Evolutionary conservation across 2,329 filamentous ascomycete genomes (phyloP).

Genomic region (Didymella sp.): DNA sequence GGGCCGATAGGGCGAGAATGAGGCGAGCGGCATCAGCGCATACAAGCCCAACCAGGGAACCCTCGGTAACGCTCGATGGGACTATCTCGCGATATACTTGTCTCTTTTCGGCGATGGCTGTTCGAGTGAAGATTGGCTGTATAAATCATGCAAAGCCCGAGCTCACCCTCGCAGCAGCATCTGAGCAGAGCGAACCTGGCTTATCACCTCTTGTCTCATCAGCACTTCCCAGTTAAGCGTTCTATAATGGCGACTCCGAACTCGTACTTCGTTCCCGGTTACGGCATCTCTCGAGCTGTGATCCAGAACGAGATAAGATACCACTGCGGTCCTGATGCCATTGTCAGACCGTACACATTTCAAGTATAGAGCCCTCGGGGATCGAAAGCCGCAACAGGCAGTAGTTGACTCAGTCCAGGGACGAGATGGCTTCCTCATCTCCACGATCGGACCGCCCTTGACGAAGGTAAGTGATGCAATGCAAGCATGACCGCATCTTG

Average conservation of each 20-base stretch:
- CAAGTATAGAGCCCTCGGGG: slow-evolving; percentile 36
- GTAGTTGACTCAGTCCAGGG: slow-evolving; percentile 42
- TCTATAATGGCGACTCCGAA: slow-evolving; percentile 41
- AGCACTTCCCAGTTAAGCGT: not conserved
- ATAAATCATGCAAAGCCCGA: slow-evolving; percentile 35
- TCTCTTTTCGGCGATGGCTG: slow-evolving; percentile 22
- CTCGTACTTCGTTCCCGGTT: slow-evolving; percentile 54
- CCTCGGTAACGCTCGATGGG: slow-evolving; percentile 10
- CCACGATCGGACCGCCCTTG: slow-evolving; percentile 49
- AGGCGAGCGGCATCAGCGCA: slow-evolving; percentile 41
- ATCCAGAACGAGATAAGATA: slow-evolving; percentile 55
- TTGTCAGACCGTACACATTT: slow-evolving; percentile 53
- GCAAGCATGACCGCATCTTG: not conserved
- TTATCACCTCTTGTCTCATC: slow-evolving; percentile 14
- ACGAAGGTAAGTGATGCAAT: slow-evolving; percentile 45
- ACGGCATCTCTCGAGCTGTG: slow-evolving; percentile 53
- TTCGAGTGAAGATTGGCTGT: slow-evolving; percentile 20
- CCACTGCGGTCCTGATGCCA: slow-evolving; percentile 53
- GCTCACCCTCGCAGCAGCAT: slow-evolving; percentile 24
- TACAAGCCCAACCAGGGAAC: slow-evolving; percentile 33
- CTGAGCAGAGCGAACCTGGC: slow-evolving; percentile 20
- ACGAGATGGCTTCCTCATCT: slow-evolving; percentile 53
- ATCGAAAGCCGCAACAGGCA: too few relatives aligned
- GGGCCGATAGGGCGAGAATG: slow-evolving; percentile 40
- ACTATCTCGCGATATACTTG: slow-evolving; percentile 12